Base-by-base conservation (phyloP, 768 basidiomycete species). In the Russula abietina region DNA sequence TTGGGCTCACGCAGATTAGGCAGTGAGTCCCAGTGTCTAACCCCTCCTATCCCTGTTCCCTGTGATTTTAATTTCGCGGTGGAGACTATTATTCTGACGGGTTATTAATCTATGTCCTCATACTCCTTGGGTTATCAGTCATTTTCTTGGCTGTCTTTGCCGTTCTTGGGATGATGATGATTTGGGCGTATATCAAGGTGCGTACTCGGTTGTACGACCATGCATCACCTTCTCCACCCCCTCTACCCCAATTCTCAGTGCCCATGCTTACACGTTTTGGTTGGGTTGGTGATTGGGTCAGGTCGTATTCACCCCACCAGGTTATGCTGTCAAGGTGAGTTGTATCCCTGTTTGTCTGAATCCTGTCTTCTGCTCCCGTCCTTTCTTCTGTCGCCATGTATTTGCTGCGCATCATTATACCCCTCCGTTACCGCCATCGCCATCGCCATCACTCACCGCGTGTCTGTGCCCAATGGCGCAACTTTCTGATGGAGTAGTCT, bases 101-200 rank as follows among this genome's bases (percentile, higher is more conserved):
- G 1, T 10, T 17, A 8, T 8, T 41, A 16, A 8, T 41, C 19
- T 16, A 16, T 26, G 12, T 39, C 17, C 17, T 41, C 17, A 17
- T 4, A 43, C 8, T 45, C 43, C n/a, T 46, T n/a, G 45, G 9
- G 22, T 4, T 28, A 41, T 16, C 62, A 94, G 92, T 90, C 63
- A 84, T 77, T 3, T 79, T 89, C 61, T 71, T 94, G 55, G 78
- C 81, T 2, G 79, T 86, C 0, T 93, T 86, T 69, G 75, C 74
- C 41, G 61, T 89, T 5, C 69, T 95, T 24, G 82, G 82, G 51
- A 65, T 86, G n/a, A 82, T 92, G 81, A 80, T 84, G 78, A 49
- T 86, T 0, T 93, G 92, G 92, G 81, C 86, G 16, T 96, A 95
- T 74, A 59, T 80, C 24, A 84, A 82, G 80, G 92, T 91, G 59